phyloP scores from a whole-genome alignment of 2,329 filamentous ascomycete species.

The Sporothrix euskadiensis region DNA sequence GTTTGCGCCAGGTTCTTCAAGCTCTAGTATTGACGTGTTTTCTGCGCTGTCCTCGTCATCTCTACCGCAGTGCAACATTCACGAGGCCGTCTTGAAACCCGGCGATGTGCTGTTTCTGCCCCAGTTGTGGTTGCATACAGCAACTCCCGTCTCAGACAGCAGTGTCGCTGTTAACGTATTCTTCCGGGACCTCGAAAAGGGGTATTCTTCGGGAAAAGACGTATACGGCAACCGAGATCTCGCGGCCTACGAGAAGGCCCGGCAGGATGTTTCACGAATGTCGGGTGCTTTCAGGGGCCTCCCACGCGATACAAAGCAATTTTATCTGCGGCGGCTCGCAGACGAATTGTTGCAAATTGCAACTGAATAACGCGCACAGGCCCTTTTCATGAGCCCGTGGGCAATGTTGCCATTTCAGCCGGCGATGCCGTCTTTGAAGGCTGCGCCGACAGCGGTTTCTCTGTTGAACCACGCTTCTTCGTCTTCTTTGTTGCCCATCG shows the following conservation, averaged over 20 bases:
- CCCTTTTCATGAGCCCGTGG: neutral
- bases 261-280: constrained; percentile 70
- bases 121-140: constrained; percentile 80
- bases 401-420: neutral
- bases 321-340: constrained; percentile 73
- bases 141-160: constrained; percentile 56
- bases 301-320: constrained; percentile 66
- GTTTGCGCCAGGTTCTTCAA: constrained; percentile 76
- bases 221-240: constrained; percentile 88
- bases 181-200: constrained; percentile 68
- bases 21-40: constrained; percentile 75
- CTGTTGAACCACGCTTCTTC: neutral
- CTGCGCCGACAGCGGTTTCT: neutral
- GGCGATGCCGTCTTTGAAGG: neutral
- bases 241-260: constrained; percentile 78
- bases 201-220: constrained; percentile 74
- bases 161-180: constrained; percentile 89
- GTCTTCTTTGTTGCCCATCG: constrained; percentile 28
- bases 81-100: constrained; percentile 64
- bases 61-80: constrained; percentile 58
- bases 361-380: constrained; percentile 19
- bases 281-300: constrained; percentile 63
- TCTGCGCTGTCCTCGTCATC: constrained; percentile 45
- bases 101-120: constrained; percentile 82
- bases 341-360: constrained; percentile 57